These are phyloP conservation scores for Oryza australiensis DNA, from an alignment of 176 grass and related monocot genomes.

Conservation along the genomic window DNA sequence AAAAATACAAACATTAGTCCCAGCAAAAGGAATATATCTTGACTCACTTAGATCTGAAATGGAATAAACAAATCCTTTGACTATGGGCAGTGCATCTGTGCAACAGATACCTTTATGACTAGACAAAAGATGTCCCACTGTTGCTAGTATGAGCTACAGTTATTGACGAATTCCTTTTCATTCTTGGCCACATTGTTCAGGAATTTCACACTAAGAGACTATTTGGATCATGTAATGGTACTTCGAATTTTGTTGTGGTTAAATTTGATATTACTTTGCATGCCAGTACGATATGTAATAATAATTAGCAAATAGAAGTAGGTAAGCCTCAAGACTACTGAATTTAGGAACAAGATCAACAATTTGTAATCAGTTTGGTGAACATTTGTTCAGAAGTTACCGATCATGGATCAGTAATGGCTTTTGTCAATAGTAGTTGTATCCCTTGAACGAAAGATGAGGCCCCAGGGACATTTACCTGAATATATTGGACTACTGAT, in stretches of 20 bases:
- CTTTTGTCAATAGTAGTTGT: not conserved
- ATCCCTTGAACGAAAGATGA: constrained; percentile 1
- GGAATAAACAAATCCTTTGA: not conserved
- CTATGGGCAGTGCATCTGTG: not conserved
- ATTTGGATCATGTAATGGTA: not conserved
- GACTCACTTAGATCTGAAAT: not conserved
- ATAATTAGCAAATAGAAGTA: not conserved
- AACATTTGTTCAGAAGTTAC: constrained; percentile 8
- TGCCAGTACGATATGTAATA: constrained; percentile 21
- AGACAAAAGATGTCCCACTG: no score
- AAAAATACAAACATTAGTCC: not conserved
- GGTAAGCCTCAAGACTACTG: not conserved
- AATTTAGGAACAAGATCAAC: not conserved
- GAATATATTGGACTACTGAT: constrained; percentile 87
- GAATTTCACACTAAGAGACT: not conserved
- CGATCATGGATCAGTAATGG: not conserved
- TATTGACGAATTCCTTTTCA: not conserved
- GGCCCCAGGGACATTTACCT: constrained; percentile 45
- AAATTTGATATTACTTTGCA: not conserved
- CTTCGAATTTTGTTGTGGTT: not conserved
- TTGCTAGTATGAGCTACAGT: not conserved
- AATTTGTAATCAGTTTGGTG: not conserved
- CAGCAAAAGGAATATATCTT: not conserved
- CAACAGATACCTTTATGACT: not conserved
- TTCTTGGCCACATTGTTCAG: not conserved